Base-by-base conservation (phyloP, 371 early-diverging fungal genomes). In the Smittium mucronatum region DNA sequence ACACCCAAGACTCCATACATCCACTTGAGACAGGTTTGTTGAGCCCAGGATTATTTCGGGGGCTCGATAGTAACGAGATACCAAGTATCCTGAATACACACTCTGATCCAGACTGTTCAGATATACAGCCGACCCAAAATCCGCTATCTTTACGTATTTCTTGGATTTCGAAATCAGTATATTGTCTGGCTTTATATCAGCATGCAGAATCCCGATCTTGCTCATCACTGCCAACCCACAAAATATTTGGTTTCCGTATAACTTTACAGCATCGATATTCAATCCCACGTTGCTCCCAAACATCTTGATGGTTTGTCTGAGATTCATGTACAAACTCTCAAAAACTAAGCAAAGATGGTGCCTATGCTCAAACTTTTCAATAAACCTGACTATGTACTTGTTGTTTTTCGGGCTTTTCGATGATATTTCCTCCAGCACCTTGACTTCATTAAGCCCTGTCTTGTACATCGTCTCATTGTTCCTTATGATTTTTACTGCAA, bases 1-100 rank as follows among this genome's bases (percentile, higher is more conserved):
- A 77, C 93, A 95, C 2, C 93, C 99, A n/a, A 95, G 86, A 25
- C 98, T 94, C 99, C 99, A 99, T 70, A 99, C 88, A 76, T 99
- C 98, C 65, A 96, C 81, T 1, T 90, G 88, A 8, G 5, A 16
- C 25, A 30, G 25, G 73, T 94, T 94, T 0, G 90, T 82, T 31
- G 93, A 73, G 0, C 97, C 97, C n/a, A 97, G 78, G 60, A 96
- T 96, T 72, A 99, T 89, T 81, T 99, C 99, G 1, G 99, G 99
- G 0, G 99, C 91, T 47, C 99, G 89, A 75, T 99, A 99, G 83
- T 96, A 99, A 63, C 99, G 86, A 65, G 94, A 94, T 36, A 95
- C 94, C 1, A 98, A 82, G 72, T 97, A 97, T 1, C 95, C 95
- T 21, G 97, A 96, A 61, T 94, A 90, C 58, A 93, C 93, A 74